Conservation (phyloP, 2,329 filamentous ascomycete genomes). For the Xylariaceae sp. region DNA sequence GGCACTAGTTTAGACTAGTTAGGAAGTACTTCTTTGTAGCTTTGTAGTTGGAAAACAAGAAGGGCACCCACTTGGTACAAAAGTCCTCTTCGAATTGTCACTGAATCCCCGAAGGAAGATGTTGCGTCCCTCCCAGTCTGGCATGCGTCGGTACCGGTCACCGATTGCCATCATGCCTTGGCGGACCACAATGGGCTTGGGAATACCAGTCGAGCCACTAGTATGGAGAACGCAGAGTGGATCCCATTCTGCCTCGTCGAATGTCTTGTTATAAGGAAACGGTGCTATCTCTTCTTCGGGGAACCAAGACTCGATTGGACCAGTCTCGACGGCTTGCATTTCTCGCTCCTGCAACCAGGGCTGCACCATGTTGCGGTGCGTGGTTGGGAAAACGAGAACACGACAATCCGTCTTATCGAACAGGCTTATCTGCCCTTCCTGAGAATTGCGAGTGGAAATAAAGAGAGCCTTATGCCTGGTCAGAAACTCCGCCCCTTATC, state of each 20-base stretch:
- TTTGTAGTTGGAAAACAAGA: background rate
- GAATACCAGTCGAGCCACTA: constrained; percentile 54
- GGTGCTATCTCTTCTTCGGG: constrained; percentile 42
- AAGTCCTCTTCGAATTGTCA: constrained; percentile 20
- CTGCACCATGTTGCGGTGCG: constrained; percentile 42
- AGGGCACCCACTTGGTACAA: constrained; percentile 39
- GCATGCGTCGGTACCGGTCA: constrained; percentile 42
- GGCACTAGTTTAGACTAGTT: constrained; percentile 33
- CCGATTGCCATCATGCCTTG: constrained; percentile 48
- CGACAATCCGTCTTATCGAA: constrained; percentile 53
- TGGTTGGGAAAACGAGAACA: constrained; percentile 45
- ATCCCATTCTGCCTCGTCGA: constrained; percentile 51
- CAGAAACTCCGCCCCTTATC: background rate
- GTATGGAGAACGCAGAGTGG: constrained; percentile 53
- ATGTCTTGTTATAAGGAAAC: constrained; percentile 51
- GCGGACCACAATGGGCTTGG: constrained; percentile 51
- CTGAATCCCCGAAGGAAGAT: constrained; percentile 28
- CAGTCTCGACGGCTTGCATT: constrained; percentile 48
- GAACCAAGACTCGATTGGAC: constrained; percentile 46
- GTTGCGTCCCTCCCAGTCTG: constrained; percentile 33
- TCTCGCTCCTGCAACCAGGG: constrained; percentile 48
- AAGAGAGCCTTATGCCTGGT: constrained; percentile 45
- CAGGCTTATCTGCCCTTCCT: constrained; percentile 53
- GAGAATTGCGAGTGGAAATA: constrained; percentile 54
- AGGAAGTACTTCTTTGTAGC: background rate